Conservation (phyloP, 2,329 filamentous ascomycete genomes). For the Apiospora saccharicola region DNA sequence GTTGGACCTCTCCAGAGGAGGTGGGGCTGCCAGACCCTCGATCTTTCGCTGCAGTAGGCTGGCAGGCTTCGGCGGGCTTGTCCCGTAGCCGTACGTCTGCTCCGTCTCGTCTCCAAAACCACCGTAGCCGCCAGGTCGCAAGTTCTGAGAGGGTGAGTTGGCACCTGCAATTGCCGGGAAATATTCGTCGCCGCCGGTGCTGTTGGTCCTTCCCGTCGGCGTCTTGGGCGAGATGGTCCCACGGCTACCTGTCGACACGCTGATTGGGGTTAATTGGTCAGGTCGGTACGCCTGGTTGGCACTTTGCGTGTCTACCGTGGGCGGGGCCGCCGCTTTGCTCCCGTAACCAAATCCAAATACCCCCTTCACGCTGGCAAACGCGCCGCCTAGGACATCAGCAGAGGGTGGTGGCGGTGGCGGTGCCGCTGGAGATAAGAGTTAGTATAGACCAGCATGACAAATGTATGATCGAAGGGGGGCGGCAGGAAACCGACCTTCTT, state of each 20-base stretch:
- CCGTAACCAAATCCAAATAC: slow-evolving; percentile 49
- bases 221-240: slow-evolving; percentile 68
- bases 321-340: slow-evolving; percentile 50
- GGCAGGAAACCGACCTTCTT: slow-evolving; percentile 48
- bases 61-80: slow-evolving; percentile 21
- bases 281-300: slow-evolving; percentile 63
- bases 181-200: slow-evolving; percentile 53
- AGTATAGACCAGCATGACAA: slow-evolving; percentile 34
- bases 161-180: slow-evolving; percentile 55
- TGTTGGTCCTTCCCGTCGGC: slow-evolving; percentile 53
- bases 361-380: slow-evolving; percentile 47
- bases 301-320: slow-evolving; percentile 60
- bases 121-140: slow-evolving; percentile 58
- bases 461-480: background rate
- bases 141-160: slow-evolving; percentile 48
- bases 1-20: slow-evolving; percentile 34
- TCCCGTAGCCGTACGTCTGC: slow-evolving; percentile 27
- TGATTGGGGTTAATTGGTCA: slow-evolving; percentile 69
- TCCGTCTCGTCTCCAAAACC: slow-evolving; percentile 50
- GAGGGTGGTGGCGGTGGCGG: slow-evolving; percentile 32
- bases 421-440: slow-evolving; percentile 30
- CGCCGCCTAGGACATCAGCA: slow-evolving; percentile 44
- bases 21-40: background rate
- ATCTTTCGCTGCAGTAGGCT: slow-evolving; percentile 23
- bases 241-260: slow-evolving; percentile 65